Base-by-base conservation (phyloP, 129 eudicot genomes). In the Solidago caesia region DNA sequence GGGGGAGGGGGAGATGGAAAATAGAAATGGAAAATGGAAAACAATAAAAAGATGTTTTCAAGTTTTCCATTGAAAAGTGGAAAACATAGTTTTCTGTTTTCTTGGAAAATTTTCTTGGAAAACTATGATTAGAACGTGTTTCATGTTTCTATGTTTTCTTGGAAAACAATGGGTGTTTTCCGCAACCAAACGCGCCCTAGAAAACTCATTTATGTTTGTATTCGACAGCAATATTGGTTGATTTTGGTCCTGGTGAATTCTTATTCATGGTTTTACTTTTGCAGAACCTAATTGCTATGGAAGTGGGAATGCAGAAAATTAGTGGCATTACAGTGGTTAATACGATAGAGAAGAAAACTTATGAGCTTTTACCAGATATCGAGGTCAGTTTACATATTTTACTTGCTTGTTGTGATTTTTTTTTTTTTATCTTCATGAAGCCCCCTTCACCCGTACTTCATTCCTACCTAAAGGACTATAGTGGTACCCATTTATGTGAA, bases 261-360 rank as follows among this genome's bases (percentile, higher is more conserved):
- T 39, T 29, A 61, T 14, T 60, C 4, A 33, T 75, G 7, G 8
- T 62, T 76, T 56, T 44, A 2, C 41, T 39, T 39, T 70, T 88
- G 94, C 90, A 94, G 99, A 91, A 85, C 74, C 84, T 94, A 81
- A 91, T 94, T 74, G 96, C 97, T 44, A 72, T 83, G 29, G 88
- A 91, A 83, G 85, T 79, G 72, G 99, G 99, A 80, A 87, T 94
- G 78, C 99, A 94, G 87, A 90, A 88, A 83, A 82, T 94, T 61
- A 80, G 89, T 43, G 99, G 99, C 78, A 87, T 94, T 61, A 87
- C 93, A 27, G 80, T 94, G 71, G 88, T 81, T 62, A 94, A 91
- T 79, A 83, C 90, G 25, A 53, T 43, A 15, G 91, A 94, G 73
- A 87, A 85, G 85, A 91, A 83, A 82, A 85, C 81, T 29, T 88